Percentiles rank a stretch among this genome's conserved stretches.
phyloP scores from a whole-genome alignment of 352 stramenopile genomes.

The Phytophthora kernoviae region DNA sequence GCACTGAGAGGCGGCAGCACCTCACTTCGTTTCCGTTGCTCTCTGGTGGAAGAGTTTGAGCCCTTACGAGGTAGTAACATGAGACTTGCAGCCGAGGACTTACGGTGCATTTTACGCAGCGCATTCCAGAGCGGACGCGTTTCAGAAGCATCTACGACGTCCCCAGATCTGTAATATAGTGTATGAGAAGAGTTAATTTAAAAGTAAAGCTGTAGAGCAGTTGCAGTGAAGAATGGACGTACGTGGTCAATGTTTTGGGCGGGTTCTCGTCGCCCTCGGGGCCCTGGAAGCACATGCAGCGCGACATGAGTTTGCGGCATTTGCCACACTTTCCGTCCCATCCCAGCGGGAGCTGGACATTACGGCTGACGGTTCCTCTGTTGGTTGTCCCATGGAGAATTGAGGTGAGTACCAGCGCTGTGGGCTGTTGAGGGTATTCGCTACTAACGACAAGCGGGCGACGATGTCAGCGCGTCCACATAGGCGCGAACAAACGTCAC shows the following conservation, averaged over 20 bases:
- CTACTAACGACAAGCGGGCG: conserved; percentile 22
- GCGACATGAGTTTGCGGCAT: conserved; percentile 50
- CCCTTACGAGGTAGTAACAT: conserved; percentile 9
- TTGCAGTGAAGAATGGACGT: conserved; percentile 18
- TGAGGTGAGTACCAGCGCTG: neutral
- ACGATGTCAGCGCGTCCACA: conserved; percentile 5
- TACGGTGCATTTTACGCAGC: conserved; percentile 46
- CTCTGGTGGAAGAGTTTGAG: conserved; percentile 3
- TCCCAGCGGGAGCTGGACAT: conserved; percentile 15
- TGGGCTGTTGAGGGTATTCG: conserved; percentile 10
- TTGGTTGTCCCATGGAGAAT: conserved; percentile 21
- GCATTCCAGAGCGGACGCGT: conserved; percentile 45
- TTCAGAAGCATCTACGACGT: conserved; percentile 19
- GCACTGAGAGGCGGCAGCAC: conserved; percentile 25
- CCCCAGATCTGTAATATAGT: conserved; percentile 9
- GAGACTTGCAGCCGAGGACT: conserved; percentile 9
- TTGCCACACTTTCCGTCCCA: conserved; percentile 52
- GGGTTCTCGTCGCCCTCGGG: conserved; percentile 17
- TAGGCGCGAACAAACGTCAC: conserved; percentile 12
- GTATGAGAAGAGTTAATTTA: neutral
- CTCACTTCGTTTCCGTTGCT: conserved; percentile 26
- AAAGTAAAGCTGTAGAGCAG: neutral
- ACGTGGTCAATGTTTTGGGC: conserved; percentile 19
- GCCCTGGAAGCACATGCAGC: conserved; percentile 43
- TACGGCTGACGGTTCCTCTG: neutral